Conservation (phyloP, 495 filamentous ascomycete species). For the Xylaria sp. region DNA sequence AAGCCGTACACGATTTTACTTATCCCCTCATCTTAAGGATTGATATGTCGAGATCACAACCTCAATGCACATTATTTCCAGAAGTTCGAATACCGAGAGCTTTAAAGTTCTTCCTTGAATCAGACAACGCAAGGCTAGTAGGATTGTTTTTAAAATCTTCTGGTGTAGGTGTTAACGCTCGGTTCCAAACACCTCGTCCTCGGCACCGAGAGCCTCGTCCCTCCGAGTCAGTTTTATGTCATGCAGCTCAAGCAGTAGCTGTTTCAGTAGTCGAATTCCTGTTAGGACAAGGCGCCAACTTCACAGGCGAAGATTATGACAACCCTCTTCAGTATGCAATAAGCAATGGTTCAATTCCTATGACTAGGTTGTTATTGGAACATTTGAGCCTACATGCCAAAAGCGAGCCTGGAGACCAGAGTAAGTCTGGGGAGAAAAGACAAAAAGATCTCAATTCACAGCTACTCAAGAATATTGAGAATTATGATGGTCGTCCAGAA, state of each 20-base stretch:
- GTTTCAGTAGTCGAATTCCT: constrained; percentile 1
- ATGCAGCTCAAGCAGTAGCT: background rate
- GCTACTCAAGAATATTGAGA: background rate
- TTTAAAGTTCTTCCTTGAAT: background rate
- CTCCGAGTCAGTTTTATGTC: background rate
- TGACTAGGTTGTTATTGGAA: background rate
- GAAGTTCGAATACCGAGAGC: no score
- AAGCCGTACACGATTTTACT: background rate
- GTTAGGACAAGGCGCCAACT: background rate
- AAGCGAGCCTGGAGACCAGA: background rate
- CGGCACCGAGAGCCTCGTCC: no score
- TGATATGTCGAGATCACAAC: background rate
- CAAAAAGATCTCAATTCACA: background rate
- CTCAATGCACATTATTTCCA: no score
- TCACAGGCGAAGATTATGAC: background rate
- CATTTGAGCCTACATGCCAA: background rate
- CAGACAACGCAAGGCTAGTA: background rate
- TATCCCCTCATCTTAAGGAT: background rate
- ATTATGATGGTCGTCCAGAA: no score
- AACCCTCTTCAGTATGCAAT: background rate
- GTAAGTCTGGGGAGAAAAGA: background rate
- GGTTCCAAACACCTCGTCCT: no score
- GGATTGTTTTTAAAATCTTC: background rate
- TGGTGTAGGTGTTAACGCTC: no score
- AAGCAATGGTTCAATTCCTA: background rate